A percentile compares a stretch with the other conserved stretches of the same genome.
phyloP scores from a whole-genome alignment of 805 yeast genomes.

The Barnettozyma populi region DNA sequence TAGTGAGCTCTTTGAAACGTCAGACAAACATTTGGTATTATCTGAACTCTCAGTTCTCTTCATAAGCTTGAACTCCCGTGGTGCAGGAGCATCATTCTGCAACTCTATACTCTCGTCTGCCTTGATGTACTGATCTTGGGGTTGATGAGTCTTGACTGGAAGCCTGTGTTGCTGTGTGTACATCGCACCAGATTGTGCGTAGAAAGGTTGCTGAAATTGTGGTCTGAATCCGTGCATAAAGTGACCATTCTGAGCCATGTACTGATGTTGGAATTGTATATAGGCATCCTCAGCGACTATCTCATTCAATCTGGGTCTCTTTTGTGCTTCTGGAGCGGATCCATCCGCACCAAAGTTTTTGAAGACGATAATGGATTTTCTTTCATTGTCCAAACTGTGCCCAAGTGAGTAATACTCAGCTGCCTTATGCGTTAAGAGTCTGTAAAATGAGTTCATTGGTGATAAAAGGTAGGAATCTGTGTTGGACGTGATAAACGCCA shows the following conservation, averaged over 20 bases:
- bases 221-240: slow-evolving; percentile 1
- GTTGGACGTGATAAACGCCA: slow-evolving; percentile 38
- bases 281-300: slow-evolving; percentile 2
- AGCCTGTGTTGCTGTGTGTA: background rate
- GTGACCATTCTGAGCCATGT: background rate
- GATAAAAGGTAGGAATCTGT: slow-evolving; percentile 36
- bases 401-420: slow-evolving; percentile 62
- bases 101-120: background rate
- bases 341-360: slow-evolving; percentile 28
- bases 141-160: background rate
- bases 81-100: background rate
- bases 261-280: background rate
- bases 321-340: background rate
- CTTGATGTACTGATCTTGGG: background rate
- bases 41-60: slow-evolving; percentile 15
- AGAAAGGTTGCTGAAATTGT: background rate
- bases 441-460: slow-evolving; percentile 58
- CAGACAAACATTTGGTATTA: slow-evolving; percentile 1
- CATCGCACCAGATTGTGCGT: background rate
- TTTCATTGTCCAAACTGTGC: slow-evolving; percentile 48
- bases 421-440: slow-evolving; percentile 63
- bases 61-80: slow-evolving; percentile 22
- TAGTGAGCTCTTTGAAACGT: slow-evolving; percentile 1
- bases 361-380: slow-evolving; percentile 39
- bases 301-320: background rate